Evolutionary conservation across 441 rosid species (phyloP), one percentile per base, ranked within the genome.

Genomic region (Mallotus japonicus): DNA sequence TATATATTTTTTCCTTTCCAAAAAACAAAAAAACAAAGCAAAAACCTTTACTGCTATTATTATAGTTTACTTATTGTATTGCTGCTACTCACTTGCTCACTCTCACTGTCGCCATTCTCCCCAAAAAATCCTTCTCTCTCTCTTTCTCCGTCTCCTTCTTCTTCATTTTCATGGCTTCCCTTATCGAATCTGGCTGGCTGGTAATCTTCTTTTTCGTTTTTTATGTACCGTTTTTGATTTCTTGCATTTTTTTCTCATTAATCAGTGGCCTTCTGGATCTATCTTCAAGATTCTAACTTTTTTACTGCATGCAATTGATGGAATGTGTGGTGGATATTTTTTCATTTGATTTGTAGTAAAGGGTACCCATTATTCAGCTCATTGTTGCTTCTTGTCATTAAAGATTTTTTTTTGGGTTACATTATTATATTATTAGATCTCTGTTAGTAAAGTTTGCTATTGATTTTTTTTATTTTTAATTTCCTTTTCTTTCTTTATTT

Each of bases 171-270:
- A 88, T 88, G 92, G 88, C 88, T 75, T 85, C 86, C 80, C 42
- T 86, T 76, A 68, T 92, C 75, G 92, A 92, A 78, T 88, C 95
- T 64, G 85, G 88, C 71, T 94, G 99, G 99, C 95, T 75, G 97
- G 99, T 94, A 89, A 62, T 24, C 42, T 16, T 56, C 19, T 37
- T 72, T 62, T 44, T 53, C 28, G 17, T 13, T 37, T 37, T 54
- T 53, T 28, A 28, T 20, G 20, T 47, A 74, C 65, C 5, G 3
- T 47, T 59, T 22, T 72, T 54, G 78, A 68, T 80, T 62, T 62
- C 20, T 14, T 70, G 8, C 13, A 17, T 55, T n/a, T 19, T 16
- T 10, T 57, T 15, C 7, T 22, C 7, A 2, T 42, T n/a, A 4
- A 8, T 56, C 40, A 37, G 0, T 37, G 6, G 6, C 42, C 15